Evolutionary conservation across 495 filamentous ascomycete genomes (phyloP).

Genomic region (Aspergillus baeticus): DNA sequence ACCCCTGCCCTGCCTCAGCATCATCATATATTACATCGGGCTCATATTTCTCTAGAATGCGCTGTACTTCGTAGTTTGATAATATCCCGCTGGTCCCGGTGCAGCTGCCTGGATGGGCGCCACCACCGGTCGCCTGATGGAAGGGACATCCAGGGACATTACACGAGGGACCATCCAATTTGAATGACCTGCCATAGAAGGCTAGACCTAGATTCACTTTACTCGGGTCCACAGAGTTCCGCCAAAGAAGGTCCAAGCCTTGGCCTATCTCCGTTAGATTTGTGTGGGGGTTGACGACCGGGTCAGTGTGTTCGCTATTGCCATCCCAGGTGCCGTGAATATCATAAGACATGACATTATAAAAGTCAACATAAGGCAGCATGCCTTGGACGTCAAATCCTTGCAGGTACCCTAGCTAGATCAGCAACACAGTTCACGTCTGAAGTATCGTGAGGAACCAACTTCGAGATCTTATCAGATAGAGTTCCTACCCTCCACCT

Average conservation of each 20-base stretch:
- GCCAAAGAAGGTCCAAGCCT: constrained; percentile 33
- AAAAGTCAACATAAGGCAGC: constrained; percentile 12
- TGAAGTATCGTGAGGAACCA: too few relatives aligned
- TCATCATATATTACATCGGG: too few relatives aligned
- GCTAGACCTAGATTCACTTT: constrained; percentile 38
- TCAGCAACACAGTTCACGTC: too few relatives aligned
- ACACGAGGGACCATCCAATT: background rate
- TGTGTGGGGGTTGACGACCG: constrained; percentile 9
- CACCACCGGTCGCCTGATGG: background rate
- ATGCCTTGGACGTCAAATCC: constrained; percentile 43
- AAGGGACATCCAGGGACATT: background rate
- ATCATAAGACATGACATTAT: background rate
- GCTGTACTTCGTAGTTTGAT: too few relatives aligned
- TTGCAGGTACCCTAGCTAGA: constrained; percentile 49
- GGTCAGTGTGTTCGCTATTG: constrained; percentile 21
- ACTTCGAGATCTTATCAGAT: too few relatives aligned
- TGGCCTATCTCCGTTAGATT: constrained; percentile 27
- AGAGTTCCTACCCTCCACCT: too few relatives aligned
- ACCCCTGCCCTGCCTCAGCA: too few relatives aligned
- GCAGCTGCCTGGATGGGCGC: too few relatives aligned
- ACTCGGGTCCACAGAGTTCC: constrained; percentile 26
- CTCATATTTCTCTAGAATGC: too few relatives aligned
- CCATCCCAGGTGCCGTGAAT: constrained; percentile 8
- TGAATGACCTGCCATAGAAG: constrained; percentile 31
- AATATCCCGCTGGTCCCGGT: background rate